Percentiles rank a stretch among this genome's conserved stretches.
phyloP scores from a whole-genome alignment of 1,284 basidiomycete genomes.

The Cryptococcus sp. region DNA sequence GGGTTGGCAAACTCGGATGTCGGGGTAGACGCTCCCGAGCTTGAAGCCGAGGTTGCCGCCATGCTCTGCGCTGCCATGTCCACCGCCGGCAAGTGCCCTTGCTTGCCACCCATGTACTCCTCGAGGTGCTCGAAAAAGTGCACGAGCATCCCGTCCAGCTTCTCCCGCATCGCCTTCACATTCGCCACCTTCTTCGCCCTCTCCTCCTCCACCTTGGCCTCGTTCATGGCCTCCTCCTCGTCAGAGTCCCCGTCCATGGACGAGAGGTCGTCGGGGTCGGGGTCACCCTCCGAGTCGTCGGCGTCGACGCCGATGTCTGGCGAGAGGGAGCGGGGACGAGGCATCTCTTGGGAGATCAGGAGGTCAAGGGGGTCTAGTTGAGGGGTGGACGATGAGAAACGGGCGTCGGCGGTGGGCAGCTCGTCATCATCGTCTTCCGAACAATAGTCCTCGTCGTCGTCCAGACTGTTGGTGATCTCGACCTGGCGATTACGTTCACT shows the following conservation, averaged over 20 bases:
- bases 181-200: conserved; percentile 59
- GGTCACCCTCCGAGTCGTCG: conserved; percentile 57
- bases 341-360: conserved; percentile 61
- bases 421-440: conserved; percentile 55
- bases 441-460: conserved; percentile 77
- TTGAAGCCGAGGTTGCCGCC: conserved; percentile 10
- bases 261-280: conserved; percentile 49
- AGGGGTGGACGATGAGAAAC: conserved; percentile 31
- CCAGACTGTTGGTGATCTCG: conserved; percentile 92
- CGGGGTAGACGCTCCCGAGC: conserved; percentile 35
- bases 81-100: conserved; percentile 22
- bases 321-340: conserved; percentile 22
- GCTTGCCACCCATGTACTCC: conserved; percentile 39
- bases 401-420: conserved; percentile 18
- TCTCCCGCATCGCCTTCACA: conserved; percentile 81
- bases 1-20: conserved; percentile 28
- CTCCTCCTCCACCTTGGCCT: conserved; percentile 51
- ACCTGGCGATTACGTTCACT: conserved; percentile 57
- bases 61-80: conserved; percentile 37
- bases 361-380: conserved; percentile 75
- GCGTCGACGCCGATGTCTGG: conserved; percentile 54
- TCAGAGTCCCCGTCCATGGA: conserved; percentile 57
- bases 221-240: conserved; percentile 55
- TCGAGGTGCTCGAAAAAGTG: conserved; percentile 74
- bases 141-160: conserved; percentile 83